These are phyloP conservation scores for Psidium friedrichsthalianum DNA, from an alignment of 345 rosid genomes.

Conservation along the genomic window DNA sequence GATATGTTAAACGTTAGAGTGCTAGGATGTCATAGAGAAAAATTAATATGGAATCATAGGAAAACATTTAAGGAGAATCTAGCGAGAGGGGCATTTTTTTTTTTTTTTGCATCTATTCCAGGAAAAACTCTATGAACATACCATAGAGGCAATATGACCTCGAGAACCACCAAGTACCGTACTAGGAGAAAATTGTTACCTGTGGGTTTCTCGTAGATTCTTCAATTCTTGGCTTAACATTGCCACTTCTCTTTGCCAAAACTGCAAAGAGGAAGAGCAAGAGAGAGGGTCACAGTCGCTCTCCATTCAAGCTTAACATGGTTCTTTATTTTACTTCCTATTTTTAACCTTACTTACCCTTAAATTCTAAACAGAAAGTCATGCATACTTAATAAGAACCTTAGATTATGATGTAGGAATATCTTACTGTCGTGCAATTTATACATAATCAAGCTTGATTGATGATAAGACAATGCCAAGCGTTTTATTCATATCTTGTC, in stretches of 20 bases:
- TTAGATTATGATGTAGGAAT: not conserved
- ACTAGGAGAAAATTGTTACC: constrained; percentile 21
- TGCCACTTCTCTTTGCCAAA: constrained; percentile 63
- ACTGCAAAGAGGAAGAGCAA: constrained; percentile 19
- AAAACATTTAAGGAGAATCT: not conserved
- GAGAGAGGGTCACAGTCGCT: not conserved
- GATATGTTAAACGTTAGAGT: not conserved
- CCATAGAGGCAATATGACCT: not conserved
- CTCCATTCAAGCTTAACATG: not conserved
- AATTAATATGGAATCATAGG: not conserved
- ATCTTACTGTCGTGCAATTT: not conserved
- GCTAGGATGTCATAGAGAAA: not conserved
- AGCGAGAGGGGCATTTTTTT: not conserved
- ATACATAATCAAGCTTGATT: not conserved
- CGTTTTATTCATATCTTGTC: not conserved
- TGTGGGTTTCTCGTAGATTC: constrained; percentile 47
- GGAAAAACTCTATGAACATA: not conserved
- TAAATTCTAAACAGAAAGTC: not conserved
- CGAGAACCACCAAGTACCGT: not conserved
- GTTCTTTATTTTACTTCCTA: not conserved
- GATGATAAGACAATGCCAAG: not conserved
- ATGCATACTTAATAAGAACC: not conserved
- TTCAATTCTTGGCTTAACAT: constrained; percentile 49
- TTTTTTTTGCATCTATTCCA: not conserved
- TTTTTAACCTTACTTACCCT: not conserved